Percentiles rank a stretch among this genome's conserved stretches.
phyloP scores from a whole-genome alignment of 192 early-diverging fungal species.

The Gonapodya sp. region DNA sequence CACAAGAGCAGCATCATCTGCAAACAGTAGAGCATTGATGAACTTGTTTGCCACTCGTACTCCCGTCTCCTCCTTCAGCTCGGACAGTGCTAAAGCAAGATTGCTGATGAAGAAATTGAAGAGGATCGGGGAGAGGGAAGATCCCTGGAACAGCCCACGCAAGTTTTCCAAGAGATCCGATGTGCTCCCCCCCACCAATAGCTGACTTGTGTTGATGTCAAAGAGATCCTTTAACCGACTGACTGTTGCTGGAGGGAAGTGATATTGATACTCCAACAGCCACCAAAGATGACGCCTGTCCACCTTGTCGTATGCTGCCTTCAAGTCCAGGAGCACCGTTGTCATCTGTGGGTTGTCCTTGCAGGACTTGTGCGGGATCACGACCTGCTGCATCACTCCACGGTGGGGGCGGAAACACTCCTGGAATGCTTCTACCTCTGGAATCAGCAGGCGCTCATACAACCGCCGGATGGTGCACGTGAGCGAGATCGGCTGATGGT shows the following conservation, averaged over 20 bases:
- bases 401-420: not conserved
- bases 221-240: slow-evolving; percentile 17
- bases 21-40: not conserved
- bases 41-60: too few species aligned
- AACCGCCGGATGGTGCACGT: not conserved
- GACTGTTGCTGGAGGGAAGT: not conserved
- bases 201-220: too few species aligned
- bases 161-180: too few species aligned
- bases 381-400: not conserved
- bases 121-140: too few species aligned
- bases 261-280: not conserved
- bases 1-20: not conserved
- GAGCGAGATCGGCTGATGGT: not conserved
- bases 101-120: too few species aligned
- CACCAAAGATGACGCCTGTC: not conserved
- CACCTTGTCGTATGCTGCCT: not conserved
- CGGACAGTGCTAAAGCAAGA: too few species aligned
- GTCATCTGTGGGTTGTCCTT: not conserved
- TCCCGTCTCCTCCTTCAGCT: too few species aligned
- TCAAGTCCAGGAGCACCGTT: not conserved
- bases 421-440: not conserved
- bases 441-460: not conserved
- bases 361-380: not conserved
- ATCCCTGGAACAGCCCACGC: too few species aligned
- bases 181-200: too few species aligned